A percentile compares a stretch with the other conserved stretches of the same genome.
Evolutionary conservation across 1,284 basidiomycete genomes (phyloP).

Genomic region (Hymenochaete sp.): DNA sequence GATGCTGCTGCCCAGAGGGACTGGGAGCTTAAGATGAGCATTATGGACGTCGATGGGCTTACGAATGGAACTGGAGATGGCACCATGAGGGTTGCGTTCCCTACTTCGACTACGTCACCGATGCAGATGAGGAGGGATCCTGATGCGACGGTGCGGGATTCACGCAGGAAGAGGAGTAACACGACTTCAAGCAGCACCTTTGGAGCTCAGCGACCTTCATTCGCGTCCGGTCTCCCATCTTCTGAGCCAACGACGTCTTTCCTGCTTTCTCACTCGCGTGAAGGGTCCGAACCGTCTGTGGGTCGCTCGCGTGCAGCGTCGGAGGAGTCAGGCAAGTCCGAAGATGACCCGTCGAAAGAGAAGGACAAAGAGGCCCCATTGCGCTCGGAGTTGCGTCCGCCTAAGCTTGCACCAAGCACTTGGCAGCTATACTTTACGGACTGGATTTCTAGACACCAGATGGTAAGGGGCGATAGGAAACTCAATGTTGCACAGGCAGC

Average conservation of each 20-base stretch:
- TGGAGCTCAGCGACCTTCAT: not conserved
- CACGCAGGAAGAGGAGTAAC: no score
- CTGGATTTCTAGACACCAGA: constrained; percentile 87
- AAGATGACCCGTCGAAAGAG: not conserved
- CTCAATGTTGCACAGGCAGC: constrained; percentile 94
- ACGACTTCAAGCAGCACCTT: not conserved
- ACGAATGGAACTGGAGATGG: not conserved
- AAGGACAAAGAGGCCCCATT: constrained; percentile 34
- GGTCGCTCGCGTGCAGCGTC: no score
- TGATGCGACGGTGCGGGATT: not conserved
- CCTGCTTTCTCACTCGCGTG: constrained; percentile 1
- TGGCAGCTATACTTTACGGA: constrained; percentile 98
- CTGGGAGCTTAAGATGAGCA: not conserved
- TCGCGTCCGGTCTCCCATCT: not conserved
- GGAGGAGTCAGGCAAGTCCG: constrained; percentile 21
- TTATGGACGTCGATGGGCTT: not conserved
- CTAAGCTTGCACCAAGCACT: constrained; percentile 88
- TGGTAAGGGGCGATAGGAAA: constrained; percentile 50
- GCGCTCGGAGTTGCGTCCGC: constrained; percentile 72
- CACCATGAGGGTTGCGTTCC: constrained; percentile 1
- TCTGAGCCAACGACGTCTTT: constrained; percentile 3
- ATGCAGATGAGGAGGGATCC: not conserved
- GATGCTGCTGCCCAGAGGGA: no score
- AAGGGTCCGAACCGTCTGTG: no score
- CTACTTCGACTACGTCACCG: not conserved